These are phyloP conservation scores for Neurospora crassa DNA, from an alignment of 2,329 filamentous ascomycete species.

Conservation along the genomic window DNA sequence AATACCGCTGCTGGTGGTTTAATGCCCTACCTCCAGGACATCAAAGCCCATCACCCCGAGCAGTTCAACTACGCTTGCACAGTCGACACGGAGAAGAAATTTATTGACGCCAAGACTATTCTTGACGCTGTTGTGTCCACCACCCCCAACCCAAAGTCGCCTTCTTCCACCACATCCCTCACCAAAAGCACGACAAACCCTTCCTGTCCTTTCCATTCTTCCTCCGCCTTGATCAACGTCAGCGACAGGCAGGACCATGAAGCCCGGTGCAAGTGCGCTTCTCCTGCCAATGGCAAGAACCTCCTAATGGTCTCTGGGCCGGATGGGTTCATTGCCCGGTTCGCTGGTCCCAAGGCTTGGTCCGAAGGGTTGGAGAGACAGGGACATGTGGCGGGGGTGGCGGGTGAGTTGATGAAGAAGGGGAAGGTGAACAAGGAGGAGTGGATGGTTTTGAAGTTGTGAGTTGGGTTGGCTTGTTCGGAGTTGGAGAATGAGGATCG, in stretches of 20 bases:
- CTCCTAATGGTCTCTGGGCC: slow-evolving; percentile 83
- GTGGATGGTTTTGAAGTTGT: slow-evolving; percentile 47
- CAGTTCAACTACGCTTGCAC: slow-evolving; percentile 62
- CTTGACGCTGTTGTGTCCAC: slow-evolving; percentile 7
- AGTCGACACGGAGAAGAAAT: slow-evolving; percentile 68
- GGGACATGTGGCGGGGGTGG: slow-evolving; percentile 60
- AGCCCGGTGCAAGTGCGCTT: neutral
- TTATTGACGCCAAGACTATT: slow-evolving; percentile 50
- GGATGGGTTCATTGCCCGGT: slow-evolving; percentile 75
- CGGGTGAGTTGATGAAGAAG: slow-evolving; percentile 48
- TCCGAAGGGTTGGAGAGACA: slow-evolving; percentile 62
- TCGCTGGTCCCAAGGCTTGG: slow-evolving; percentile 76
- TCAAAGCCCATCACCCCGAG: slow-evolving; percentile 48
- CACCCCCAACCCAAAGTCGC: neutral
- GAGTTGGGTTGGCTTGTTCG: slow-evolving; percentile 1
- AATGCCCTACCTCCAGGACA: slow-evolving; percentile 18
- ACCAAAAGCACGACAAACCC: neutral
- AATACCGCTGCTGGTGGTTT: slow-evolving; percentile 31
- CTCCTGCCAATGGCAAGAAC: slow-evolving; percentile 37
- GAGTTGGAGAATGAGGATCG: neutral
- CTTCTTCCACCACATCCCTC: neutral
- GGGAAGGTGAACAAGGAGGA: slow-evolving; percentile 25
- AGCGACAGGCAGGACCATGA: neutral
- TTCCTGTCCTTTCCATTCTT: neutral
- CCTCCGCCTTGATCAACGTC: neutral